Evolutionary conservation across 345 rosid species (phyloP), one percentile per base, ranked within the genome.

Genomic region (Boechera divaricarpa): DNA sequence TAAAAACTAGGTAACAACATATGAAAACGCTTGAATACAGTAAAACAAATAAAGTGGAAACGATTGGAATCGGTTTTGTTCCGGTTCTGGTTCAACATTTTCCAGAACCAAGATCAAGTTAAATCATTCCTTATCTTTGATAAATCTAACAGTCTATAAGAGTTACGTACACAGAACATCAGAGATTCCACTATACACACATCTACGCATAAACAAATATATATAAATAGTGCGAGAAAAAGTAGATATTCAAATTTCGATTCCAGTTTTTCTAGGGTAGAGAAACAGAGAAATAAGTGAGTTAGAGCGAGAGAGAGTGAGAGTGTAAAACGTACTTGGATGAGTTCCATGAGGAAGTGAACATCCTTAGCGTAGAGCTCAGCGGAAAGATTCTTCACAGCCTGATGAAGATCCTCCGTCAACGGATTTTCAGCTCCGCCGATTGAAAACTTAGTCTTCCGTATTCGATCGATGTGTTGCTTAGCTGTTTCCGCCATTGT

Each of bases 311-410:
- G 18, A 15, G 51, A 6, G 7, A 5, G 18, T 0, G 4, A 7
- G 16, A 72, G 7, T 47, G 66, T 10, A 45, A 11, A 7, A 60
- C 15, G 31, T 38, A 79, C 94, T 89, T 89, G 92, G 10, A 90
- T 85, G 2, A 90, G 87, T 31, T 90, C 92, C 95, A 90, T 88
- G n/a, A 90, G 85, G 56, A 88, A 85, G 73, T 90, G 94, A 4
- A 86, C 89, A 73, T 87, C 91, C 31, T 87, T 90, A 1, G 91
- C 62, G 49, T 90, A 90, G 11, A 90, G 91, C 36, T 90, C 93
- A 49, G 85, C 96, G 0, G 96, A 87, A 15, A 90, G 90, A 69
- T 82, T 79, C 53, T 81, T 81, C 0, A 87, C 88, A 6, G 97
- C 90, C 5, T 85, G 85, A 48, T 89, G 90, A 55, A 89, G 88